phyloP scores from a whole-genome alignment of 148 eudicot species.

The Persicaria maculosa region DNA sequence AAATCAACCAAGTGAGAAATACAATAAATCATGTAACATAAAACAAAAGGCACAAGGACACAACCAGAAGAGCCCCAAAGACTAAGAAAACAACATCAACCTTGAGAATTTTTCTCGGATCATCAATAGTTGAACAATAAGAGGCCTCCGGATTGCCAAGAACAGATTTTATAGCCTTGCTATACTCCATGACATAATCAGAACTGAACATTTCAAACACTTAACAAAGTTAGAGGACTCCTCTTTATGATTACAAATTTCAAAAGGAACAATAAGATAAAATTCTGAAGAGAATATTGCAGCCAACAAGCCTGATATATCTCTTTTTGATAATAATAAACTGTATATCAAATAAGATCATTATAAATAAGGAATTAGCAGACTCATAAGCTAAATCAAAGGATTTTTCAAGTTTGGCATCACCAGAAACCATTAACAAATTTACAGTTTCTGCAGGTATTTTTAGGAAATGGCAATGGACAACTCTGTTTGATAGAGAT shows the following conservation, averaged over 20 bases:
- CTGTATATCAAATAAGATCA: neutral
- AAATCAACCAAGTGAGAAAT: neutral
- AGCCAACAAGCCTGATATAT: constrained; percentile 2
- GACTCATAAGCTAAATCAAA: neutral
- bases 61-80: neutral
- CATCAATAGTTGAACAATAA: constrained; percentile 50
- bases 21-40: neutral
- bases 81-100: constrained; percentile 22
- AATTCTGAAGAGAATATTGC: neutral
- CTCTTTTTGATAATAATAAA: neutral
- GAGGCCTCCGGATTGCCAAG: constrained; percentile 47
- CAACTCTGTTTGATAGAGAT: too few species aligned
- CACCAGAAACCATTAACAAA: neutral
- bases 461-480: too few species aligned
- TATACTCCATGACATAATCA: constrained; percentile 74
- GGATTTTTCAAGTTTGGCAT: neutral
- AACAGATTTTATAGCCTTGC: constrained; percentile 73
- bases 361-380: neutral
- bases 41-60: neutral
- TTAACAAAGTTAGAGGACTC: neutral
- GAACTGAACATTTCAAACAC: constrained; percentile 34
- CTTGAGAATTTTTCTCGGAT: constrained; percentile 54
- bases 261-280: neutral
- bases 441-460: too few species aligned
- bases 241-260: neutral